Evolutionary conservation across 129 eudicot genomes (phyloP).

Genomic region (Escallonia herrerae): DNA sequence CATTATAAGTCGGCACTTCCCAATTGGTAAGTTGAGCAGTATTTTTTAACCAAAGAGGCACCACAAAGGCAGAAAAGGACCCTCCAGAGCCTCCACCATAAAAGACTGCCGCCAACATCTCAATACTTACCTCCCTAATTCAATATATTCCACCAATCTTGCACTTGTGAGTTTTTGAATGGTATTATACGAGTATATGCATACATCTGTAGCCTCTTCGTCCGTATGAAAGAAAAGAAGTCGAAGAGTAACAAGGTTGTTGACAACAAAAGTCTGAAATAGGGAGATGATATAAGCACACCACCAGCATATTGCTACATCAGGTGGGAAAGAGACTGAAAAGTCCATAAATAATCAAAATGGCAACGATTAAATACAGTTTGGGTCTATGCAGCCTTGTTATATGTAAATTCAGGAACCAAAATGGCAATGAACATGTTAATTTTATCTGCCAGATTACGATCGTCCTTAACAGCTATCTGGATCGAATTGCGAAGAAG

Average conservation of each 20-base stretch:
- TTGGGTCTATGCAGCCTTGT: not conserved
- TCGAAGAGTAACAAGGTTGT: not conserved
- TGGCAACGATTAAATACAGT: not conserved
- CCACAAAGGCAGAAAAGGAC: not conserved
- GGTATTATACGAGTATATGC: not conserved
- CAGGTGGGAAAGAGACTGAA: not conserved
- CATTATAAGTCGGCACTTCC: not conserved
- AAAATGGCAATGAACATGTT: not conserved
- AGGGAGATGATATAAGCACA: not conserved
- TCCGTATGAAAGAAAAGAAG: not conserved
- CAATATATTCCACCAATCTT: too few relatives aligned
- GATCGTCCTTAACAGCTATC: not conserved
- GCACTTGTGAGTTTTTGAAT: too few relatives aligned
- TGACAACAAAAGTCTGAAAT: not conserved
- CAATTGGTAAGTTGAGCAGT: not conserved
- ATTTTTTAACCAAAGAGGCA: not conserved
- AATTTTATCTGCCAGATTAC: not conserved
- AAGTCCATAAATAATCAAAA: too few relatives aligned
- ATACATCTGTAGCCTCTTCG: not conserved
- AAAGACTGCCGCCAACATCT: not conserved
- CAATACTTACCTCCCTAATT: too few relatives aligned
- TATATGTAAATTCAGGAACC: not conserved
- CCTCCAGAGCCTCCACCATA: not conserved
- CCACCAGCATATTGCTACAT: not conserved
- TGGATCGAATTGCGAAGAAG: not conserved